These are phyloP conservation scores for Tricladium varicosporioides DNA, from an alignment of 2,329 filamentous ascomycete genomes.

Conservation along the genomic window DNA sequence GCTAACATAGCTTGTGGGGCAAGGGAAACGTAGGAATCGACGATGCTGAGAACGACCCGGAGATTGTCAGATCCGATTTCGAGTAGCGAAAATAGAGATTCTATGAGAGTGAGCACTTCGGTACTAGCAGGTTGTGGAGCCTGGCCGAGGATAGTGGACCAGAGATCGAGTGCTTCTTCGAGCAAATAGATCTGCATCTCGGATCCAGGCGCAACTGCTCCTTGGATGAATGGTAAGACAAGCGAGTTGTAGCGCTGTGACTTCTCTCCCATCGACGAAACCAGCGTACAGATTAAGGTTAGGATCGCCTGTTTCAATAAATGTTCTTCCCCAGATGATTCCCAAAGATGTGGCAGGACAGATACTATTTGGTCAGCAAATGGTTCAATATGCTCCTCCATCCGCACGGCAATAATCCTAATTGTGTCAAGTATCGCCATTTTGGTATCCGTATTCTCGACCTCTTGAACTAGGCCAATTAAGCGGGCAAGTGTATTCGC, in stretches of 20 bases:
- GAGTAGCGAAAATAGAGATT: constrained; percentile 63
- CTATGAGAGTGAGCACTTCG: constrained; percentile 61
- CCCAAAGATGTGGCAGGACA: constrained; percentile 80
- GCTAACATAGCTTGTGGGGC: constrained; percentile 65
- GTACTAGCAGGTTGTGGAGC: constrained; percentile 59
- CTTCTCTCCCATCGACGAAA: constrained; percentile 78
- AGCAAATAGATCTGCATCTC: constrained; percentile 78
- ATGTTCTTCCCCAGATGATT: constrained; percentile 73
- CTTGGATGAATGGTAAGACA: constrained; percentile 78
- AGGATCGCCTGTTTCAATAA: constrained; percentile 93
- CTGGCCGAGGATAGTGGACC: constrained; percentile 71
- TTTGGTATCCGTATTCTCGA: constrained; percentile 83
- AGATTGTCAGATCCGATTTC: constrained; percentile 65
- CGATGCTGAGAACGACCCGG: constrained; percentile 58
- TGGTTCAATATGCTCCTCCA: constrained; percentile 69
- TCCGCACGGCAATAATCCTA: constrained; percentile 72
- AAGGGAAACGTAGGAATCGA: constrained; percentile 69
- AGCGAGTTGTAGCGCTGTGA: constrained; percentile 76
- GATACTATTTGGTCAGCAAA: constrained; percentile 80
- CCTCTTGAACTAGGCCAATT: constrained; percentile 74
- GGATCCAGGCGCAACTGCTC: constrained; percentile 74
- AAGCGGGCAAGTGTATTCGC: constrained; percentile 69
- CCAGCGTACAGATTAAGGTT: constrained; percentile 78
- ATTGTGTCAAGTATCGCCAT: constrained; percentile 87
- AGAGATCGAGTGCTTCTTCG: constrained; percentile 89